Evolutionary conservation across 192 early-diverging fungal genomes (phyloP), one percentile per base, ranked within the genome.

Genomic region (Backusella mclennaniae): DNA sequence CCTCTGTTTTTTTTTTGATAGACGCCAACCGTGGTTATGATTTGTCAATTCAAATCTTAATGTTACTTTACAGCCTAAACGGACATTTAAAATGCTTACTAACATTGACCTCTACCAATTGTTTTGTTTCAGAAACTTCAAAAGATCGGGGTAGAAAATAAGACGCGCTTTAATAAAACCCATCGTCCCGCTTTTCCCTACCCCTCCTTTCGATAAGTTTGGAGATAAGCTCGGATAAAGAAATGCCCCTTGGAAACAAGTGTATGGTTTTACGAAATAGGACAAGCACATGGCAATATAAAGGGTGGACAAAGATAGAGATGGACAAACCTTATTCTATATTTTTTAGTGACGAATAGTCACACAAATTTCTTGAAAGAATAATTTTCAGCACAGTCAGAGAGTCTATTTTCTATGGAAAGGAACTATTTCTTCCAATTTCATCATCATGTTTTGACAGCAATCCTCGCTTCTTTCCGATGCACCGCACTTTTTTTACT

Each of bases 11-110:
- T 68, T 35, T 68, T 68, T 68, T 68, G 29, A 35, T 68, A 35
- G 29, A 33, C 67, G 15, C 23, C 67, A 35, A 8, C 35, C 29
- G 3, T 68, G 19, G 29, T 7, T 36, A 15, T 36, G 33, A 33
- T 68, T 36, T 68, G 67, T 35, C 29, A 68, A 35, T 35, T 35
- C 35, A 35, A 68, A 68, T 15, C 35, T 33, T 66, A 31, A 66
- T 31, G 21, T 66, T 23, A 31, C 19, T 66, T 67, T 17, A 33
- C 35, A 21, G 29, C 15, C 6, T 35, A 19, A 35, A 68, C 67
- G 29, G 67, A 68, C 35, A 36, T 68, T 68, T 68, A 68, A 68
- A 68, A 35, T 67, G 29, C 66, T 67, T 67, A 67, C 66, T 67
- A 67, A 67, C 29, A 35, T 35, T 67, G 17, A 5, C 29, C 29